A percentile compares a stretch with the other conserved stretches of the same genome.
These are phyloP conservation scores for Ophiocordyceps camponoti-leonardi DNA, from an alignment of 2,329 filamentous ascomycete genomes.

Conservation along the genomic window DNA sequence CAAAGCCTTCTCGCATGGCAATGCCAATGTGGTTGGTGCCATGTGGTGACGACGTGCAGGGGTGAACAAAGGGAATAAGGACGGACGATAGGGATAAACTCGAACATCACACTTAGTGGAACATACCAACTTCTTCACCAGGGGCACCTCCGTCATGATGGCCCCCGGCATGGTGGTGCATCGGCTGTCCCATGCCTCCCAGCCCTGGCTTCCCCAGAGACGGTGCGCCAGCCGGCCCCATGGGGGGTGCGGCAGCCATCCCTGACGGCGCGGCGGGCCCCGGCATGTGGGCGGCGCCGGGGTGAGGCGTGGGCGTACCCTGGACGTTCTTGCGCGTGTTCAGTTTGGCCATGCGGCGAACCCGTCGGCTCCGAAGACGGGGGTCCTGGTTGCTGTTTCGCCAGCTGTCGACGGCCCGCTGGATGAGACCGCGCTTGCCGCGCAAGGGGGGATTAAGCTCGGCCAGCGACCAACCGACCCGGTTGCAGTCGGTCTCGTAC, in stretches of 20 bases:
- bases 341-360: slow-evolving; percentile 92
- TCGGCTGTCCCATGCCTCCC: slow-evolving; percentile 44
- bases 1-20: too few relatives aligned
- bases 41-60: slow-evolving; percentile 6
- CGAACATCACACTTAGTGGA: slow-evolving; percentile 68
- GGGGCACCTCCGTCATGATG: slow-evolving; percentile 36
- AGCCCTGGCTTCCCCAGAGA: slow-evolving; percentile 50
- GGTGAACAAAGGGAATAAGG: too few relatives aligned
- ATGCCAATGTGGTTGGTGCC: too few relatives aligned
- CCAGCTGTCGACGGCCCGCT: slow-evolving; percentile 96
- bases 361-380: slow-evolving; percentile 72
- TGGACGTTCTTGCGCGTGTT: slow-evolving; percentile 64
- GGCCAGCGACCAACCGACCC: slow-evolving; percentile 96
- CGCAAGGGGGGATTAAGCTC: slow-evolving; percentile 81
- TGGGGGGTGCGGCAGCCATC: slow-evolving; percentile 43
- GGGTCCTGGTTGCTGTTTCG: slow-evolving; percentile 97
- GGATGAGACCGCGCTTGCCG: slow-evolving; percentile 88
- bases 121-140: slow-evolving; percentile 90
- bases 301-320: slow-evolving; percentile 37
- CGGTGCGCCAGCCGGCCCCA: slow-evolving; percentile 36
- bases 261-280: slow-evolving; percentile 48
- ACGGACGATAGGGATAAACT: slow-evolving; percentile 7
- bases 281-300: slow-evolving; percentile 44
- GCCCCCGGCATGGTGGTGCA: slow-evolving; percentile 41
- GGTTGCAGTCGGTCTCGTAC: slow-evolving; percentile 98